Percentiles rank a stretch among this genome's conserved stretches.
Evolutionary conservation across 163 green algal species (phyloP).

Genomic region (Prototheca cutis): DNA sequence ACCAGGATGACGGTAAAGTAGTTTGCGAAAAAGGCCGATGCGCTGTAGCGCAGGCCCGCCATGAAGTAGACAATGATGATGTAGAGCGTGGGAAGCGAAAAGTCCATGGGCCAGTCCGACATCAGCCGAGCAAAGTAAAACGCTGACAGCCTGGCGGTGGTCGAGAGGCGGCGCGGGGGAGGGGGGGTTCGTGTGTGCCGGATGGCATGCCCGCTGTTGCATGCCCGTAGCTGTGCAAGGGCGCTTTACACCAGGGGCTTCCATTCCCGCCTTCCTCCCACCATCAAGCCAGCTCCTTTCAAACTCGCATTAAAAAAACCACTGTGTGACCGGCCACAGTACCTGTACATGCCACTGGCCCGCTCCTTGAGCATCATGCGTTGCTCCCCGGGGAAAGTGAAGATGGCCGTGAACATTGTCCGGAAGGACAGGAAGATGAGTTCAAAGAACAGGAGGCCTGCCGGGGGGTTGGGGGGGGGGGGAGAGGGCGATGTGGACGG

Average conservation of each 20-base stretch:
- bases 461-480: neutral
- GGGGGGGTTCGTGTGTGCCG: neutral
- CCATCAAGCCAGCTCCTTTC: too few species aligned
- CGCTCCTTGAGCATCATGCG: conserved; percentile 75
- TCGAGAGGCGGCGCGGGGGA: neutral
- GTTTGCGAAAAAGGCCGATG: conserved; percentile 63
- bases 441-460: conserved; percentile 81
- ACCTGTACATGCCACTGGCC: conserved; percentile 43
- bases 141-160: conserved; percentile 47
- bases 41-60: conserved; percentile 47
- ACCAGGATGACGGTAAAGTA: conserved; percentile 48
- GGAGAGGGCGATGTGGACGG: too few species aligned
- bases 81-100: conserved; percentile 56
- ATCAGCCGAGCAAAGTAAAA: conserved; percentile 72
- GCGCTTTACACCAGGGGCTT: too few species aligned
- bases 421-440: conserved; percentile 74
- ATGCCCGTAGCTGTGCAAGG: too few species aligned
- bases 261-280: too few species aligned
- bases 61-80: conserved; percentile 82
- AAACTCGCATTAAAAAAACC: too few species aligned
- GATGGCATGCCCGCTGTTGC: too few species aligned
- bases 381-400: conserved; percentile 82
- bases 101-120: conserved; percentile 78
- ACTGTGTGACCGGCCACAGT: neutral
- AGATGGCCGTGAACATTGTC: conserved; percentile 64